These are phyloP conservation scores for Lactarius deliciosus DNA, from an alignment of 768 basidiomycete species.

Conservation along the genomic window DNA sequence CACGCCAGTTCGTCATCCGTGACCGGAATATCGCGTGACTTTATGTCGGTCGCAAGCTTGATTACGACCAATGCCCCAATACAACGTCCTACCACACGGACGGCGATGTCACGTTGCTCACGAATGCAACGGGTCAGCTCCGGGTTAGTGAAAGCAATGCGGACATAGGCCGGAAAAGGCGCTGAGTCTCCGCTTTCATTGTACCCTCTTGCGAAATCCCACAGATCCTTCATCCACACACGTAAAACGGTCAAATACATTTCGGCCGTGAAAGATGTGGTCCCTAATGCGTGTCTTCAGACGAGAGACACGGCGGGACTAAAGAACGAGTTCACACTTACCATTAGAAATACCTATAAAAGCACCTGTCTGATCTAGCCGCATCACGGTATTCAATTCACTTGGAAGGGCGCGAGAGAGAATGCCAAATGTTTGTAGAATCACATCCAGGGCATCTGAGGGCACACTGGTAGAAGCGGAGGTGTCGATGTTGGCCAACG, in stretches of 20 bases:
- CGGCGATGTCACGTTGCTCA: neutral
- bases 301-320: neutral
- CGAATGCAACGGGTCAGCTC: neutral
- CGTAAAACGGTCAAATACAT: neutral
- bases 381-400: no score
- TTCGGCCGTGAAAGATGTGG: neutral
- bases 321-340: neutral
- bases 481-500: no score
- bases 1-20: neutral
- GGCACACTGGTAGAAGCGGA: neutral
- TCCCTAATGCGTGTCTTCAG: no score
- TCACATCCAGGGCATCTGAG: neutral
- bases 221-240: neutral
- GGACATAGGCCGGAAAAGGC: neutral
- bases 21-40: neutral
- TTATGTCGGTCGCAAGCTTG: neutral
- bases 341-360: neutral
- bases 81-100: neutral
- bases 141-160: neutral
- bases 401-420: neutral
- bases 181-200: neutral
- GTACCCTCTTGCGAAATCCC: fast-evolving
- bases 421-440: neutral
- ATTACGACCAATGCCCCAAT: neutral
- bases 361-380: no score